Conservation (phyloP, 2,329 filamentous ascomycete genomes). For the Falciphora oryzae region DNA sequence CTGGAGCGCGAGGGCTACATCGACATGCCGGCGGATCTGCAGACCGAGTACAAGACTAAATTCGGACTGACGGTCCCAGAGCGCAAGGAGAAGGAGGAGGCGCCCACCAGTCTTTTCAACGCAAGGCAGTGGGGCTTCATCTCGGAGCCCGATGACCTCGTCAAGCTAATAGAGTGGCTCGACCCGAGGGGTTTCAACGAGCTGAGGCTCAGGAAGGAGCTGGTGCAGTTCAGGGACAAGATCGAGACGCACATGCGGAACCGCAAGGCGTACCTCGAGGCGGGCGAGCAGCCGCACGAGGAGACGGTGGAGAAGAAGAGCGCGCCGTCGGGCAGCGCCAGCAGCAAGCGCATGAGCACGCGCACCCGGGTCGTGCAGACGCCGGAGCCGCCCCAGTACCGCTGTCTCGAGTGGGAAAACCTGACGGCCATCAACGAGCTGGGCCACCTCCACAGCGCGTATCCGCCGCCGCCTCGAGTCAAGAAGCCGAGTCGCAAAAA, state of each 20-base stretch:
- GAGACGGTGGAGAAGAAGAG: conserved; percentile 17
- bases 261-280: conserved; percentile 64
- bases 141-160: conserved; percentile 71
- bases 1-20: conserved; percentile 83
- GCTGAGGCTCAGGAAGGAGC: conserved; percentile 79
- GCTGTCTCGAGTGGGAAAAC: conserved; percentile 51
- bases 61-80: conserved; percentile 81
- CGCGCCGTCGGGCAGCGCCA: conserved; percentile 8
- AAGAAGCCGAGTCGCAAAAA: conserved; percentile 49
- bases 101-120: conserved; percentile 67
- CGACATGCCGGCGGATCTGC: conserved; percentile 64
- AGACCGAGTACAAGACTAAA: conserved; percentile 68
- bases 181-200: conserved; percentile 84
- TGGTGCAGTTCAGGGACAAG: conserved; percentile 67
- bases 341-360: conserved; percentile 37
- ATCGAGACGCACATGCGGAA: conserved; percentile 77
- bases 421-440: conserved; percentile 51
- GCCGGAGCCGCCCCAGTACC: conserved; percentile 36
- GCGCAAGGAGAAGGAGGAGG: conserved; percentile 82
- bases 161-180: conserved; percentile 79
- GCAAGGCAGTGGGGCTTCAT: conserved; percentile 89
- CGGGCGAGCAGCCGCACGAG: conserved; percentile 24
- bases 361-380: conserved; percentile 33
- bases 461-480: conserved; percentile 42
- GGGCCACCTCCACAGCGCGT: conserved; percentile 51